A percentile compares a stretch with the other conserved stretches of the same genome.
Evolutionary conservation across 1,139 yeast species (phyloP).

Genomic region (Protomyces macrosporus): DNA sequence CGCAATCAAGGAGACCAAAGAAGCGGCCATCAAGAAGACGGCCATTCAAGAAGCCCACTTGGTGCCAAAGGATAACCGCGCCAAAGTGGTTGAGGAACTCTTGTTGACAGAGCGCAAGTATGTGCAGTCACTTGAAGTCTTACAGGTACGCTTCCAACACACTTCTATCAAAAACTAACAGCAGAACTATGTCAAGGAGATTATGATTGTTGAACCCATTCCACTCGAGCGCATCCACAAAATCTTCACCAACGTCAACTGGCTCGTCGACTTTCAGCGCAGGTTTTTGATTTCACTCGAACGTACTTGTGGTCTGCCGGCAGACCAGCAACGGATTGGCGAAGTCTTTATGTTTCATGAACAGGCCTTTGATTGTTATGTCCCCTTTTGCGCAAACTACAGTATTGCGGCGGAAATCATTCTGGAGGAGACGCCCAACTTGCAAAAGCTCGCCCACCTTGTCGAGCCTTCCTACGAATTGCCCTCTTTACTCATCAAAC

Average conservation of each 20-base stretch:
- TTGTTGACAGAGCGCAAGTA: slow-evolving; percentile 87
- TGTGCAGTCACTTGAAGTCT: slow-evolving; percentile 78
- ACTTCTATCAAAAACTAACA: not conserved
- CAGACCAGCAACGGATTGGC: slow-evolving; percentile 77
- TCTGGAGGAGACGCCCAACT: slow-evolving; percentile 54
- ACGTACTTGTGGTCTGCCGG: slow-evolving; percentile 72
- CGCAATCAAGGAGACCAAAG: slow-evolving; percentile 44
- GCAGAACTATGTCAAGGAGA: slow-evolving; percentile 57
- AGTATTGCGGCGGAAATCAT: slow-evolving; percentile 80
- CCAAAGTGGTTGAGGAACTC: slow-evolving; percentile 77
- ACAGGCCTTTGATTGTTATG: slow-evolving; percentile 75
- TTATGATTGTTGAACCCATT: slow-evolving; percentile 59
- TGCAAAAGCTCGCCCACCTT: slow-evolving; percentile 53
- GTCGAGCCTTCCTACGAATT: slow-evolving; percentile 85
- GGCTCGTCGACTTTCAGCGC: slow-evolving; percentile 86
- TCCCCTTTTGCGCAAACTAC: slow-evolving; percentile 80
- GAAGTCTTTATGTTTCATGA: slow-evolving; percentile 64
- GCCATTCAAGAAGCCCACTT: slow-evolving; percentile 35
- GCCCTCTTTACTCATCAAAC: slow-evolving; percentile 83
- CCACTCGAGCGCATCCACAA: slow-evolving; percentile 75
- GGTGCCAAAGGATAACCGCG: slow-evolving; percentile 44
- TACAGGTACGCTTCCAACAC: slow-evolving; percentile 39
- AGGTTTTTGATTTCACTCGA: slow-evolving; percentile 82
- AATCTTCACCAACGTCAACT: slow-evolving; percentile 80
- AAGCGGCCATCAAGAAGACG: slow-evolving; percentile 25